A percentile compares a stretch with the other conserved stretches of the same genome.
These are phyloP conservation scores for Pseudogymnoascus sp. DNA, from an alignment of 2,329 filamentous ascomycete genomes.

Conservation along the genomic window DNA sequence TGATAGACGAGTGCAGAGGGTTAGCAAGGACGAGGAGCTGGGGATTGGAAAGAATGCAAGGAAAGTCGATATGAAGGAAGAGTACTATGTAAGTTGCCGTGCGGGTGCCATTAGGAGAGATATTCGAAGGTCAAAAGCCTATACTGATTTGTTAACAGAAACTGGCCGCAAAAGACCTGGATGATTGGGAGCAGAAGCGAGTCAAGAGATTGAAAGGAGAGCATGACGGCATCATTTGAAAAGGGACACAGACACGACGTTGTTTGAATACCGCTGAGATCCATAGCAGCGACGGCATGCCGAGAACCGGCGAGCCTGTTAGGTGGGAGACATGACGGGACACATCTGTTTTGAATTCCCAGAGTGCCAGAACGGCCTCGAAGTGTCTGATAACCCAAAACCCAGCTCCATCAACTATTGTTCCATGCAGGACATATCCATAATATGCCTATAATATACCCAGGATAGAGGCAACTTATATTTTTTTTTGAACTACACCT, in stretches of 20 bases:
- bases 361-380: not conserved
- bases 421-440: not conserved
- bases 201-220: constrained; percentile 86
- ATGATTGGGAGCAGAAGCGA: constrained; percentile 94
- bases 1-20: constrained; percentile 77
- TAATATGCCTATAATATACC: not conserved
- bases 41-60: constrained; percentile 63
- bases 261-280: not conserved
- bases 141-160: constrained; percentile 41
- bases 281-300: not conserved
- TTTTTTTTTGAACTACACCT: not conserved
- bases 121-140: constrained; percentile 11
- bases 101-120: not conserved
- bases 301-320: not conserved
- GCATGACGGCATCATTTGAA: constrained; percentile 58
- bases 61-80: constrained; percentile 72
- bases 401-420: not conserved
- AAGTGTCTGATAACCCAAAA: not conserved
- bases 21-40: constrained; percentile 80
- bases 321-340: not conserved
- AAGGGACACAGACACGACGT: not conserved
- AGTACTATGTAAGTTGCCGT: constrained; percentile 64
- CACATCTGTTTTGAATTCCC: not conserved
- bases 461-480: not conserved
- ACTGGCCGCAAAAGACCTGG: constrained; percentile 79